Evolutionary conservation across 495 filamentous ascomycete genomes (phyloP), one percentile per base, ranked within the genome.

Genomic region (Neurospora tetraspora): DNA sequence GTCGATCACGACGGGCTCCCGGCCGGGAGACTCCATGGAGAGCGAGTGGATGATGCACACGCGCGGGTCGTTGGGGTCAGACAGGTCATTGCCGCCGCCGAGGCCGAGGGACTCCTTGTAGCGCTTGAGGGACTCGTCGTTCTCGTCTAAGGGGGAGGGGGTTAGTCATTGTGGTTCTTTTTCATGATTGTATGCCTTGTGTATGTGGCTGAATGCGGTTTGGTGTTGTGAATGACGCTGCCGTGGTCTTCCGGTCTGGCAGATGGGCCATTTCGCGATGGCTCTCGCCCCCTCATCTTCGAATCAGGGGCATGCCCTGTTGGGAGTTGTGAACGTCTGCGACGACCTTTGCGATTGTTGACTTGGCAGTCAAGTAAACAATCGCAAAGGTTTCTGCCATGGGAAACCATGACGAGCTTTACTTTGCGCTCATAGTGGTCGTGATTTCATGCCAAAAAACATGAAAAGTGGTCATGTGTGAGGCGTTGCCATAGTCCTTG

Each of bases 41-140:
- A 99, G 91, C 40, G 93, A 91, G 71, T 92, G 88, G 83, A 99
- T 98, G 82, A 98, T 94, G 83, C 89, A 94, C 77, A 90, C 91
- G 73, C 93, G 88, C 20, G 90, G 89, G 77, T 96, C 94, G 77
- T 85, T 91, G 77, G 92, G 90, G 81, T 96, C 86, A 39, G 91
- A 89, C 5, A 90, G 82, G 43, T 85, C 84, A 68, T 84, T 85
- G 71, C 83, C 78, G 68, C 75, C 86, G 76, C 93, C 90, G 68
- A 98, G 88, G 74, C 96, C 96, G 40, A 99, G 89, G 4, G 96
- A 98, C 77, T 93, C 89, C 86, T 99, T 99, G 93, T 96, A 99
- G 74, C 94, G 92, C 81, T 94, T 91, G 78, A 99, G 90, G 73
- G 95, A 94, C 81, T 98, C 94, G 82, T 99, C 96, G 75, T 91